A percentile compares a stretch with the other conserved stretches of the same genome.
Conservation (phyloP, 2,329 filamentous ascomycete genomes). For the Penicillium rolfsii region DNA sequence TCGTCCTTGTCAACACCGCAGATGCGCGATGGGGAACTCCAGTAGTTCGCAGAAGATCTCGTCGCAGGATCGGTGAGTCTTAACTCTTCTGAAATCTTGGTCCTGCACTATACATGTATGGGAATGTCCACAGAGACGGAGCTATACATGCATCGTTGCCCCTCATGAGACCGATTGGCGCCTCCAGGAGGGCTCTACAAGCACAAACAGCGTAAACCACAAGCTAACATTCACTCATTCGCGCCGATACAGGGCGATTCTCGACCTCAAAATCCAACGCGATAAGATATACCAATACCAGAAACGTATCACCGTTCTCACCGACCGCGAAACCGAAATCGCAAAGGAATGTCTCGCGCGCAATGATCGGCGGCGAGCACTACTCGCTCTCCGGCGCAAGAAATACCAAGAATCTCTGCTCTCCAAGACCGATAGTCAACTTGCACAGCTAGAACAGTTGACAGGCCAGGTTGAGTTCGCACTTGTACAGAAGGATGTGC, state of each 20-base stretch:
- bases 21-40: conserved; percentile 64
- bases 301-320: conserved; percentile 82
- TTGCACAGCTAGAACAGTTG: conserved; percentile 90
- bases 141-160: neutral
- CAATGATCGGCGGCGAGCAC: conserved; percentile 77
- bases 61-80: conserved; percentile 79
- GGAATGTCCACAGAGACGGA: neutral
- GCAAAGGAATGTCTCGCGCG: conserved; percentile 79
- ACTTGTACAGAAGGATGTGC: conserved; percentile 91
- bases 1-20: conserved; percentile 20
- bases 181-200: neutral
- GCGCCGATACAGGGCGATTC: conserved; percentile 74
- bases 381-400: conserved; percentile 87
- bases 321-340: conserved; percentile 82
- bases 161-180: conserved; percentile 17
- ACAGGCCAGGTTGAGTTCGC: conserved; percentile 93
- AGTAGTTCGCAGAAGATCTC: conserved; percentile 68
- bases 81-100: neutral
- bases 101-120: neutral
- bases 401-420: conserved; percentile 95
- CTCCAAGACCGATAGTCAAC: conserved; percentile 84
- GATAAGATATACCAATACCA: conserved; percentile 98
- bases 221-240: conserved; percentile 12
- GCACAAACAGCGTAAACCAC: neutral
- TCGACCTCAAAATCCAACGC: conserved; percentile 96